These are phyloP conservation scores for Gossypium schwendimanii DNA, from an alignment of 441 rosid species.

Conservation along the genomic window DNA sequence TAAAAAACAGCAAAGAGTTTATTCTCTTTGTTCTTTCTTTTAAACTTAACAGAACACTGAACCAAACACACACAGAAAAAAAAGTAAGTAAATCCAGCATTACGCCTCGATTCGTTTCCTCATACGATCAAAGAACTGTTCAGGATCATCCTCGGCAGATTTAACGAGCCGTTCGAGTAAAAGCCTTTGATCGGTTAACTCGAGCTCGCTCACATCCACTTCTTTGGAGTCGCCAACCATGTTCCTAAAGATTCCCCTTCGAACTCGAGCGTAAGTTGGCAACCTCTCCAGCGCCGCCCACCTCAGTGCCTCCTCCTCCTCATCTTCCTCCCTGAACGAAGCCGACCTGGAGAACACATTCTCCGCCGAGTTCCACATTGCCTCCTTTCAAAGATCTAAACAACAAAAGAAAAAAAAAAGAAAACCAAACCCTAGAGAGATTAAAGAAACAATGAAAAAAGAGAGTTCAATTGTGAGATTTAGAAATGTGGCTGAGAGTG, in stretches of 20 bases:
- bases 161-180: constrained; percentile 60
- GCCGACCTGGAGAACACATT: constrained; percentile 58
- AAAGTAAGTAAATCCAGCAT: neutral
- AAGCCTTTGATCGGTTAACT: constrained; percentile 60
- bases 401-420: neutral
- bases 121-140: constrained; percentile 73
- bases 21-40: neutral
- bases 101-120: constrained; percentile 75
- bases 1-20: neutral
- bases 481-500: neutral
- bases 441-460: neutral
- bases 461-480: constrained; percentile 1
- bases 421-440: constrained; percentile 2
- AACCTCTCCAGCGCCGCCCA: constrained; percentile 92
- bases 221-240: constrained; percentile 55
- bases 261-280: constrained; percentile 67
- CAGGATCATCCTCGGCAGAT: constrained; percentile 71
- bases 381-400: neutral
- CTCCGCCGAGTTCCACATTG: constrained; percentile 87
- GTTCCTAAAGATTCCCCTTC: constrained; percentile 71
- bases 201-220: constrained; percentile 63
- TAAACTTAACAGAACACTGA: neutral
- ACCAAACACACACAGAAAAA: neutral
- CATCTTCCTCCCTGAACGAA: constrained; percentile 51
- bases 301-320: constrained; percentile 85